Conservation (phyloP, 352 stramenopile species). For the Phytophthora meadii region DNA sequence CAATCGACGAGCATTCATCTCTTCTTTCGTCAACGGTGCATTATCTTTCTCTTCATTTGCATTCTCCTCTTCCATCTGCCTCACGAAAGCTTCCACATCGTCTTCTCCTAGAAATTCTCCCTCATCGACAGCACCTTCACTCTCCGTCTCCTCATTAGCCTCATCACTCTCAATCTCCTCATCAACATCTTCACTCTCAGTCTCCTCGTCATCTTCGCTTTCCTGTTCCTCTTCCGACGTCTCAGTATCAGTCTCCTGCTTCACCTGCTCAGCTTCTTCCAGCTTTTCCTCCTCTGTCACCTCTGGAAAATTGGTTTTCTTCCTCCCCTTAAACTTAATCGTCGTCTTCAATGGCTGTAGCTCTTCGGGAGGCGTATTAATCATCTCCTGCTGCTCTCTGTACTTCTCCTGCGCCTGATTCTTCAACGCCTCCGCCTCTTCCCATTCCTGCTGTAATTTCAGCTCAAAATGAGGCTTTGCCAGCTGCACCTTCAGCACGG, state of each 20-base stretch:
- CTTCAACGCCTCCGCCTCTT: conserved; percentile 8
- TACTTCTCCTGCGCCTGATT: not conserved
- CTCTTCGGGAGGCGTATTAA: conserved; percentile 2
- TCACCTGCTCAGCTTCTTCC: conserved; percentile 7
- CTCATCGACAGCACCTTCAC: conserved; percentile 6
- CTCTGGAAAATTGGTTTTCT: conserved; percentile 26
- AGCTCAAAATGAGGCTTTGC: conserved; percentile 58
- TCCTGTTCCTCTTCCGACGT: conserved; percentile 11
- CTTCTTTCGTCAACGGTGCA: conserved; percentile 31
- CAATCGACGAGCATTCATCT: conserved; percentile 43
- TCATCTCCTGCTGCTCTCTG: conserved; percentile 3
- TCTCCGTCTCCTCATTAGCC: not conserved
- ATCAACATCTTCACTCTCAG: conserved; percentile 5
- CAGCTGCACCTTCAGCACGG: conserved; percentile 62
- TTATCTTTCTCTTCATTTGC: conserved; percentile 14
- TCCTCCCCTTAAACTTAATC: conserved; percentile 33
- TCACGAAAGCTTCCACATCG: conserved; percentile 50
- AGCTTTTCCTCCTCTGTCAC: conserved; percentile 19
- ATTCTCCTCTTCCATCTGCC: conserved; percentile 37
- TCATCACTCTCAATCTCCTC: conserved; percentile 3
- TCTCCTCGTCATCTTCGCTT: conserved; percentile 13
- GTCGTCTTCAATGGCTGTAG: conserved; percentile 25
- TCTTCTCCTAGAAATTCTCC: conserved; percentile 32
- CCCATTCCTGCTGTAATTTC: conserved; percentile 53
- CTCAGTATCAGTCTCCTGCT: conserved; percentile 21